phyloP scores from a whole-genome alignment of 1,139 yeast genomes.

The Taphrina confusa region DNA sequence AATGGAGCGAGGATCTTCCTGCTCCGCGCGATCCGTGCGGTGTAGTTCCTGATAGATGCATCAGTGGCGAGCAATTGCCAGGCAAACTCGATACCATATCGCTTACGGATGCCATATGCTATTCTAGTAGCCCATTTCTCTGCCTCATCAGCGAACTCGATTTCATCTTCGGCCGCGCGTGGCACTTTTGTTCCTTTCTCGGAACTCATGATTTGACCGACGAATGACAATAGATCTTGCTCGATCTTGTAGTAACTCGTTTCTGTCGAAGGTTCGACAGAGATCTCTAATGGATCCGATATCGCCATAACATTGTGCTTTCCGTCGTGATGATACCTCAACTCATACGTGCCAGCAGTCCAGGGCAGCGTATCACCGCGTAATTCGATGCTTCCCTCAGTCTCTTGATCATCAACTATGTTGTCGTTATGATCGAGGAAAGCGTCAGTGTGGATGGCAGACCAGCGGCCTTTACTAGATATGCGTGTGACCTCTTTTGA shows the following conservation, averaged over 20 bases:
- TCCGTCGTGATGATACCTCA: slow-evolving; percentile 70
- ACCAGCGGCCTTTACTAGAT: slow-evolving; percentile 73
- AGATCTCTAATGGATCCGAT: slow-evolving; percentile 71
- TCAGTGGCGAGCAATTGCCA: slow-evolving; percentile 27
- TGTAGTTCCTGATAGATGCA: slow-evolving; percentile 18
- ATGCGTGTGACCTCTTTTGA: slow-evolving; percentile 62
- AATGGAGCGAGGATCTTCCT: slow-evolving; percentile 22
- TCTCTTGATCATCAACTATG: slow-evolving; percentile 41
- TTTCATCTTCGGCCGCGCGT: slow-evolving; percentile 7
- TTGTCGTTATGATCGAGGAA: slow-evolving; percentile 44
- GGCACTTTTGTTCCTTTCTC: slow-evolving; percentile 7
- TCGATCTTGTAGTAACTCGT: background rate
- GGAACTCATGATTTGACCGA: slow-evolving; percentile 5
- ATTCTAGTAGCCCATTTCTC: slow-evolving; percentile 25
- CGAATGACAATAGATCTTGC: slow-evolving; percentile 8
- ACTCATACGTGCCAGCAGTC: slow-evolving; percentile 74
- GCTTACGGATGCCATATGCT: slow-evolving; percentile 21
- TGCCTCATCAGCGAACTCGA: slow-evolving; percentile 26
- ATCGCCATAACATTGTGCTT: slow-evolving; percentile 70
- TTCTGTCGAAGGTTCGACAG: slow-evolving; percentile 36
- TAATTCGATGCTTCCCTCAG: slow-evolving; percentile 58
- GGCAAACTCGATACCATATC: slow-evolving; percentile 25
- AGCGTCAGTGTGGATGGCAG: slow-evolving; percentile 52
- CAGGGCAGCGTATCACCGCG: slow-evolving; percentile 57
- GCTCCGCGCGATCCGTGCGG: slow-evolving; percentile 14